Conservation (phyloP, 164 flowering plant genomes). For the Nymphaea colorata region DNA sequence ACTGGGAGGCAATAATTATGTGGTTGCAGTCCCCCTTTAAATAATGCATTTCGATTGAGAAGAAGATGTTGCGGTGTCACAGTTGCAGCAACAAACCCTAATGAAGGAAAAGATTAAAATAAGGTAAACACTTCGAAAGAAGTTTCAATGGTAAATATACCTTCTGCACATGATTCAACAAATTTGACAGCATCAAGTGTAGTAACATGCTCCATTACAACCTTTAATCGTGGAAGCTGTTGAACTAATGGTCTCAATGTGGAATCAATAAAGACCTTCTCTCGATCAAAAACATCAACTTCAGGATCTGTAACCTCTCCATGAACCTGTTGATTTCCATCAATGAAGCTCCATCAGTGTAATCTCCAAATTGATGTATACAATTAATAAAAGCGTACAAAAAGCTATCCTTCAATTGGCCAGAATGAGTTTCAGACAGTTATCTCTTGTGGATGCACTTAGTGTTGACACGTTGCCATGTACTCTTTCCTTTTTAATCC, state of each 20-base stretch:
- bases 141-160: conserved; percentile 18
- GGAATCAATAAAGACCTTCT: conserved; percentile 78
- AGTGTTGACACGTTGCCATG: too few relatives aligned
- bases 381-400: too few relatives aligned
- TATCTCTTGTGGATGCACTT: too few relatives aligned
- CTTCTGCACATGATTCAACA: conserved; percentile 76
- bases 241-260: conserved; percentile 59
- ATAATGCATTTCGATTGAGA: conserved; percentile 80
- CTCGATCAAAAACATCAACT: conserved; percentile 90
- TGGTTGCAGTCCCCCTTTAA: conserved; percentile 94
- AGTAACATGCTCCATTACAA: conserved; percentile 98
- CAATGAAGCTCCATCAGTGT: neutral
- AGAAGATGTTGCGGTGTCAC: conserved; percentile 98
- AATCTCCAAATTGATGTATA: too few relatives aligned
- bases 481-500: too few relatives aligned
- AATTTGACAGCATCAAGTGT: conserved; percentile 82
- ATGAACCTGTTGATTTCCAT: conserved; percentile 50
- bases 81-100: conserved; percentile 89
- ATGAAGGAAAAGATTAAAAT: neutral
- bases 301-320: conserved; percentile 90
- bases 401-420: too few relatives aligned
- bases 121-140: conserved; percentile 1
- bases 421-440: too few relatives aligned
- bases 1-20: conserved; percentile 98
- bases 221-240: conserved; percentile 68